Base-by-base conservation (phyloP, 768 basidiomycete genomes). In the Dentipellis fragilis region DNA sequence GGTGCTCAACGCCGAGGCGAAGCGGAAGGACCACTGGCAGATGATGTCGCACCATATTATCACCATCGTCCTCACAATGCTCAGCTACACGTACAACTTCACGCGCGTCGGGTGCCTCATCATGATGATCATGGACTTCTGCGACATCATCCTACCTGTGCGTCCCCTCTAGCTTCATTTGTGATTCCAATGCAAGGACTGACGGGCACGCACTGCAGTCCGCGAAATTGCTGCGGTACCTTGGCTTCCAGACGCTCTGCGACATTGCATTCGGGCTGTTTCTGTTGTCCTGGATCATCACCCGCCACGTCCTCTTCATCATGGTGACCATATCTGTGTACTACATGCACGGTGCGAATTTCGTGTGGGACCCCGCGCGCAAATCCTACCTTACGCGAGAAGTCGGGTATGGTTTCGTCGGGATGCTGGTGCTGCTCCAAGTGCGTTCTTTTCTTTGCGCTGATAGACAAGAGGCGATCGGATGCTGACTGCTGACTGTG, bases 21-120 rank as follows among this genome's bases (percentile, higher is more conserved):
- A 84, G 54, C 77, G 96, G 55, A 93, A 91, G 67, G 96, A 99
- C 69, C 92, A 97, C 69, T 74, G 75, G 63, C 95, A 97, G 71
- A 97, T 97, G 95, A 88, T 97, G 80, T 73, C 84, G 22, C 96
- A 99, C 73, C 96, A 99, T 67, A 66, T 95, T 62, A 87, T 98
- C 61, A 95, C 93, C 11, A 78, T 93, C 58, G 65, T 76, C 50
- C 80, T 99, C 58, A 83, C 97, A 71, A 69, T 75, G 36, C 64
- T 74, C 40, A 93, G 89, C 68, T 98, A 96, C 71, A 77, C 77
- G 58, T 81, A 77, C 67, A 87, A 93, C 70, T 86, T 84, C 66
- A 95, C 91, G 9, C 87, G 93, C 47, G 80, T 94, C 46, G 96
- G 96, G 14, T 90, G 87, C 62, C 73, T 93, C 48, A 83, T 96